A percentile compares a stretch with the other conserved stretches of the same genome.
Evolutionary conservation across 805 yeast genomes (phyloP).

Genomic region (Vanderwaltozyma polyspora): DNA sequence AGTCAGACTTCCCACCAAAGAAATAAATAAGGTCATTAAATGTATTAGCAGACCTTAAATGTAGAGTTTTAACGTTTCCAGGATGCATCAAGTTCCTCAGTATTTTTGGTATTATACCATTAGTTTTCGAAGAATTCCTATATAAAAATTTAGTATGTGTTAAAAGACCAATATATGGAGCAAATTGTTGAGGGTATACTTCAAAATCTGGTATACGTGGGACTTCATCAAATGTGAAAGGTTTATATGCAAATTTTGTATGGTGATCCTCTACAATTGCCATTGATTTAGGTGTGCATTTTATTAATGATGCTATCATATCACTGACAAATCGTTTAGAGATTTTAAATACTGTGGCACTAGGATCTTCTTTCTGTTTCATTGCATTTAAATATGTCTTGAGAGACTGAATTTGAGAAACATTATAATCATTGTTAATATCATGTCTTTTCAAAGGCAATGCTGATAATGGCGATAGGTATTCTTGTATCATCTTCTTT

Average conservation of each 20-base stretch:
- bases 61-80: conserved; percentile 25
- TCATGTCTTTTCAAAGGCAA: conserved; percentile 19
- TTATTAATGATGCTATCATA: conserved; percentile 6
- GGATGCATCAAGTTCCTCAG: conserved; percentile 32
- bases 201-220: conserved; percentile 29
- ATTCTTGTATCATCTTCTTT: conserved; percentile 18
- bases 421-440: conserved; percentile 13
- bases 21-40: conserved; percentile 32
- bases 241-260: conserved; percentile 1
- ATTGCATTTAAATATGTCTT: conserved; percentile 4
- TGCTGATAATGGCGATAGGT: conserved; percentile 20
- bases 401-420: conserved; percentile 5
- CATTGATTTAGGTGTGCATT: neutral
- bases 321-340: conserved; percentile 12
- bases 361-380: conserved; percentile 4
- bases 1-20: conserved; percentile 30
- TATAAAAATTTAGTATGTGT: conserved; percentile 30
- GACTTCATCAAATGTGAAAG: conserved; percentile 18
- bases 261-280: neutral
- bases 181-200: conserved; percentile 19
- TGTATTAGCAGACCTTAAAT: conserved; percentile 22
- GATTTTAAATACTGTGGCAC: conserved; percentile 5
- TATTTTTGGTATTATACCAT: conserved; percentile 31
- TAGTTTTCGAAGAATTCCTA: conserved; percentile 28
- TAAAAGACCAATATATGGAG: conserved; percentile 26